These are phyloP conservation scores for Magnaporthales sp. DNA, from an alignment of 2,329 filamentous ascomycete genomes.

Conservation along the genomic window DNA sequence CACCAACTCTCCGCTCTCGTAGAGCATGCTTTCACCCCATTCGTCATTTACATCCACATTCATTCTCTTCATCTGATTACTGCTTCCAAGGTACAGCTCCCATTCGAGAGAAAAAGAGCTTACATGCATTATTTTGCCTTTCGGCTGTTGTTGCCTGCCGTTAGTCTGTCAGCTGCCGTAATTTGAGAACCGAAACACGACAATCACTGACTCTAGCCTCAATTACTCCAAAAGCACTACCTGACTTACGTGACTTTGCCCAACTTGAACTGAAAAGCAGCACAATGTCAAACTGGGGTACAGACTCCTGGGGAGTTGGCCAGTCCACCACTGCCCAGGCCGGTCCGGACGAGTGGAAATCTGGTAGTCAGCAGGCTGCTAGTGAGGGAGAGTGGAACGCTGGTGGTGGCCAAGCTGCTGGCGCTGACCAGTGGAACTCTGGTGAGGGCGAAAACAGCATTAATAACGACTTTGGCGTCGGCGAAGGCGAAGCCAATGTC, in stretches of 20 bases:
- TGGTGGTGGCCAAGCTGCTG: not conserved
- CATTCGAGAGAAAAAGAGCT: not conserved
- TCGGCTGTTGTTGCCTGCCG: not conserved
- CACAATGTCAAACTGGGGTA: not conserved
- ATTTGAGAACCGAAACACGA: not conserved
- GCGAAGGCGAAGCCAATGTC: conserved; percentile 51
- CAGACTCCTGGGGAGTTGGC: not conserved
- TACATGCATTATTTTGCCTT: too few relatives aligned
- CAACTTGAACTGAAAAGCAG: not conserved
- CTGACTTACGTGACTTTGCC: not conserved
- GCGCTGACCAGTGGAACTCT: not conserved
- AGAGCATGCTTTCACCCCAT: not conserved
- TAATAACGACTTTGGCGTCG: conserved; percentile 14
- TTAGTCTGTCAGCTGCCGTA: not conserved
- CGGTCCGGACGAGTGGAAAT: not conserved
- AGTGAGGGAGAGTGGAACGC: not conserved
- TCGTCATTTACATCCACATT: not conserved
- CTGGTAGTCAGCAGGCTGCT: not conserved
- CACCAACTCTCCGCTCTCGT: not conserved
- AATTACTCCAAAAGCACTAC: not conserved
- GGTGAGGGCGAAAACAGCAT: conserved; percentile 5
- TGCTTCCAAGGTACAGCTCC: not conserved
- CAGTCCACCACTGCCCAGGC: not conserved
- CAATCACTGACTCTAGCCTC: not conserved
- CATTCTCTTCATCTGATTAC: not conserved